phyloP scores from a whole-genome alignment of 257 asterid genomes.

The Solanum bulbocastanum region DNA sequence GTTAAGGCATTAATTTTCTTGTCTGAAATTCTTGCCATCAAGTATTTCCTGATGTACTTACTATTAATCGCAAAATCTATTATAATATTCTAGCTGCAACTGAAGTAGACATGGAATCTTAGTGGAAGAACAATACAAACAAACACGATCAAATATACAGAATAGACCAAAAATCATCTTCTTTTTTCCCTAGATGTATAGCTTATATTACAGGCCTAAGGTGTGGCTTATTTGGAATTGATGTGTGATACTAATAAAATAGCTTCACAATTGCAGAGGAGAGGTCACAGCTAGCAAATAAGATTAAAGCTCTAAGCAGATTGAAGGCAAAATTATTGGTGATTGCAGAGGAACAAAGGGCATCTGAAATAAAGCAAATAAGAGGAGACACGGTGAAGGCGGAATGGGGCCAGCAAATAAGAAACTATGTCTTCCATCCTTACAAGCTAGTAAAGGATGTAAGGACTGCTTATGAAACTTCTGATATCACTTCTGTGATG shows the following conservation, averaged over 20 bases:
- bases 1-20: neutral
- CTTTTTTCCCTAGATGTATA: neutral
- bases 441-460: conserved; percentile 93
- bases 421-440: conserved; percentile 92
- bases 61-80: neutral
- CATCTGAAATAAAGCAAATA: conserved; percentile 89
- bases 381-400: conserved; percentile 91
- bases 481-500: conserved; percentile 79
- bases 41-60: neutral
- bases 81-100: neutral
- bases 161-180: neutral
- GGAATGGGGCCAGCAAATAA: conserved; percentile 98
- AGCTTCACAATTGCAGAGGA: conserved; percentile 40
- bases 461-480: conserved; percentile 70
- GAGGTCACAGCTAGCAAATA: conserved; percentile 78
- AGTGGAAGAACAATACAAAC: neutral
- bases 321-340: conserved; percentile 80
- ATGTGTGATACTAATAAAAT: neutral
- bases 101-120: neutral
- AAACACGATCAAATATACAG: neutral
- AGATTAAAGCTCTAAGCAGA: conserved; percentile 83
- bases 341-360: conserved; percentile 89
- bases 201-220: neutral
- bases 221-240: neutral
- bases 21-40: neutral